Percentiles rank a stretch among this genome's conserved stretches.
Conservation (phyloP, 2,329 filamentous ascomycete species). For the Capronia epimyces region DNA sequence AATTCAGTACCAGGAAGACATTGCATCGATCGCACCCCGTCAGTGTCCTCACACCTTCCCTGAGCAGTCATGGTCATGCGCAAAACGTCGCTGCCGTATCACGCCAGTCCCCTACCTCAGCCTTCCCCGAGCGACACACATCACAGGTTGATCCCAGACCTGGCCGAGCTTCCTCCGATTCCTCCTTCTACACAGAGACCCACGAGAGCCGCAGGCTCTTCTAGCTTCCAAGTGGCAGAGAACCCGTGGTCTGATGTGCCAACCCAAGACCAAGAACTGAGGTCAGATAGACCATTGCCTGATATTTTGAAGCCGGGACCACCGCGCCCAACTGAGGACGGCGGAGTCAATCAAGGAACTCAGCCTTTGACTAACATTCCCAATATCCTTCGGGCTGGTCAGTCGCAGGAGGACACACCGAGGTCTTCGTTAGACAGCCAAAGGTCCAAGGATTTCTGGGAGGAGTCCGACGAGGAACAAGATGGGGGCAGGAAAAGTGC, state of each 20-base stretch:
- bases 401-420: constrained; percentile 26
- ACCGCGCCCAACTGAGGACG: constrained; percentile 1
- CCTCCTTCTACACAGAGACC: constrained; percentile 8
- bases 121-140: constrained; percentile 8
- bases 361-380: constrained; percentile 16
- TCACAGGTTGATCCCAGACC: constrained; percentile 18
- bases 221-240: constrained; percentile 20
- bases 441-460: constrained; percentile 29
- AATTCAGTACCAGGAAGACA: no score
- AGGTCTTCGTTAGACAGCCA: constrained; percentile 29
- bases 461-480: constrained; percentile 24
- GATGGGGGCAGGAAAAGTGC: constrained; percentile 13
- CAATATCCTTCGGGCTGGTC: constrained; percentile 24
- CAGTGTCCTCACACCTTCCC: no score
- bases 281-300: constrained; percentile 21
- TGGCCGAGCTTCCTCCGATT: constrained; percentile 22
- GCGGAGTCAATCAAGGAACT: background rate
- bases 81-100: constrained; percentile 25
- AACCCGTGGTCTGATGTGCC: constrained; percentile 28
- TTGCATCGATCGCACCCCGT: no score
- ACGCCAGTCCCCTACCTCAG: constrained; percentile 16
- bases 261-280: constrained; percentile 4
- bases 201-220: background rate
- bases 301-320: constrained; percentile 20
- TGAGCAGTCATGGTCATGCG: constrained; percentile 19